phyloP scores from a whole-genome alignment of 768 basidiomycete genomes.

The Termitomyces sp. region DNA sequence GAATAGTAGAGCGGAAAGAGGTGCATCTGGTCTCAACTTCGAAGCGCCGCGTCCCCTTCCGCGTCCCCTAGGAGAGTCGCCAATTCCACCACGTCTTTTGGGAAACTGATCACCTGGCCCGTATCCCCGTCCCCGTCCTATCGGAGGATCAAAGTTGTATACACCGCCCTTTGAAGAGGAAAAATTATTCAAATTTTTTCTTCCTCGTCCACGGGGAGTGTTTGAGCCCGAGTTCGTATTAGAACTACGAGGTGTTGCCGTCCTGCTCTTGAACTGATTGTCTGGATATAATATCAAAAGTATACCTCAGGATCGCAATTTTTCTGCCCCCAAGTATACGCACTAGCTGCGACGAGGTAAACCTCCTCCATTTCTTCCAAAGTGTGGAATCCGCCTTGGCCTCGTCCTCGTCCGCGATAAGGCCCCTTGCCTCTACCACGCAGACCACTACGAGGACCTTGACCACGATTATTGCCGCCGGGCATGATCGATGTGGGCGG shows the following conservation, averaged over 20 bases:
- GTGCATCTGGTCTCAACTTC: conserved; percentile 32
- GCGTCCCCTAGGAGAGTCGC: conserved; percentile 15
- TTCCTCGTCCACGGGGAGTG: conserved; percentile 19
- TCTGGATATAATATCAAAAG: conserved; percentile 9
- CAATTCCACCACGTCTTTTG: conserved; percentile 14
- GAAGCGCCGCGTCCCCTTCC: conserved; percentile 22
- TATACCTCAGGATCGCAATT: conserved; percentile 2
- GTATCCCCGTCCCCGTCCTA: conserved; percentile 9
- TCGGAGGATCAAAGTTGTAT: not conserved
- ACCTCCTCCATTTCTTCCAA: conserved; percentile 14
- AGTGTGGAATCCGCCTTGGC: conserved; percentile 19
- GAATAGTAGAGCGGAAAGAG: conserved; percentile 51
- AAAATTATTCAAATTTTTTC: conserved; percentile 1
- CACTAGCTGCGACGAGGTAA: conserved; percentile 18
- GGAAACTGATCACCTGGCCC: conserved; percentile 2
- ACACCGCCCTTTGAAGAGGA: not conserved
- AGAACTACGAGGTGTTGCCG: conserved; percentile 14
- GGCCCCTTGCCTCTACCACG: conserved; percentile 11
- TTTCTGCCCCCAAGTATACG: conserved; percentile 13
- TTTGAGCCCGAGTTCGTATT: conserved; percentile 7
- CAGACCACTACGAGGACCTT: conserved; percentile 11
- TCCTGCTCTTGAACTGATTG: conserved; percentile 12
- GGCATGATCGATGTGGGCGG: not conserved
- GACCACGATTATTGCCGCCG: conserved; percentile 6
- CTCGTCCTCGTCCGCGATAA: conserved; percentile 21